Base-by-base conservation (phyloP, 116 monocot genomes). In the Posidonia oceanica region DNA sequence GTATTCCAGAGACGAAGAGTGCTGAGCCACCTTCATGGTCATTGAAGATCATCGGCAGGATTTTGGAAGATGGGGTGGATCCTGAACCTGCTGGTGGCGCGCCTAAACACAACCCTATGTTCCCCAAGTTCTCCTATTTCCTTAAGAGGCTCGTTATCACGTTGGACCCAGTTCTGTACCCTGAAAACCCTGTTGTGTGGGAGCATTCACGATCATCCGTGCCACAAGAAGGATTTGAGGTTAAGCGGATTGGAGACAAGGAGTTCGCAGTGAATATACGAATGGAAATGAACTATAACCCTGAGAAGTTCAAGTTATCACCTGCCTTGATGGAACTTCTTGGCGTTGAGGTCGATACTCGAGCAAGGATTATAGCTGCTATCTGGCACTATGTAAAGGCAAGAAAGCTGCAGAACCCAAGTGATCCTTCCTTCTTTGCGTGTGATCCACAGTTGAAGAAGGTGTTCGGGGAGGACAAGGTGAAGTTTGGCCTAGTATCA, bases 351-450 rank as follows among this genome's bases (percentile, higher is more conserved):
- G 85, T 83, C 29, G 97, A 97, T 42, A 89, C 92, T 7, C 75
- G 97, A 16, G 80, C 97, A 0, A 77, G 97, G 52, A 73, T 97
- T 52, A 87, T 92, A 40, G 87, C 92, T 22, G 97, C 87, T 18
- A 79, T 97, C 10, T 97, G 97, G 97, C 89, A 97, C 69, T 97
- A 97, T 63, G 87, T 97, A 4, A 97, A 97, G 71, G 92, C 92
- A 0, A 83, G 89, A 76, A 97, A 97, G 73, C 63, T 97, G 76
- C 97, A 97, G 74, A 92, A 85, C 52, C 89, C 97, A 3, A 89
- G 71, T 20, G 92, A 97, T 44, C 89, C 97, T 4, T 89, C 97
- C 11, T 97, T 77, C 67, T 92, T 97, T 40, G 56, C 72, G 2
- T 97, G 92, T 64, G 97, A 97, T 64, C 89, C 85, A 2, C 82